Percentiles rank a stretch among this genome's conserved stretches.
Evolutionary conservation across 2,329 filamentous ascomycete genomes (phyloP).

Genomic region (Trichoderma koningiopsis): DNA sequence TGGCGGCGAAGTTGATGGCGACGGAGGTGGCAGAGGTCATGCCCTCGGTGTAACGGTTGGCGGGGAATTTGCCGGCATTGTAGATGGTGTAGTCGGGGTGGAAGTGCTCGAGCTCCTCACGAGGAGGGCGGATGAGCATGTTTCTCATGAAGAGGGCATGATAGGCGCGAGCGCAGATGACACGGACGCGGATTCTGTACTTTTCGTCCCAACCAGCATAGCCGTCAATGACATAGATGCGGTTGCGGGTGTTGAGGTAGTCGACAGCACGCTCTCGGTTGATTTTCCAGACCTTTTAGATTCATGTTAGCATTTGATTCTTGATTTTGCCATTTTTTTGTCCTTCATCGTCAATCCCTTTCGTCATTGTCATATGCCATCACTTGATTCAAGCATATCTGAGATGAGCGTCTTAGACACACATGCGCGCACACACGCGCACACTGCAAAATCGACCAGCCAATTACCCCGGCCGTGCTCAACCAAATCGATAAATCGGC

Average conservation of each 20-base stretch:
- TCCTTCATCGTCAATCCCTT: neutral
- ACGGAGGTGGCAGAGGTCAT: conserved; percentile 99
- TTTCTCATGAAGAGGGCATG: conserved; percentile 99
- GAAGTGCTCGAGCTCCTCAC: conserved; percentile 94
- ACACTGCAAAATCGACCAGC: neutral
- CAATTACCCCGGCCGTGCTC: neutral
- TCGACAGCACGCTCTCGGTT: conserved; percentile 98
- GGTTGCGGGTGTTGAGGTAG: conserved; percentile 98
- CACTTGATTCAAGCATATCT: neutral
- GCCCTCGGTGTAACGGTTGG: conserved; percentile 95
- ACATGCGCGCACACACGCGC: neutral
- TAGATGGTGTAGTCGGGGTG: conserved; percentile 99
- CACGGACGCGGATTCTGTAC: conserved; percentile 95
- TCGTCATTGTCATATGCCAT: neutral
- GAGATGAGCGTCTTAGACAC: neutral
- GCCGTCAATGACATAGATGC: conserved; percentile 97
- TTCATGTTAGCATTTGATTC: conserved; percentile 33
- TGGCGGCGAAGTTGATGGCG: conserved; percentile 97
- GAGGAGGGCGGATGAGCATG: conserved; percentile 95
- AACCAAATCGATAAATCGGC: neutral
- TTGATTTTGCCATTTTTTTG: neutral
- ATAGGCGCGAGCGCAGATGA: conserved; percentile 98
- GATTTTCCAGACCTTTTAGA: conserved; percentile 94
- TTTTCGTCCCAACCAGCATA: conserved; percentile 98
- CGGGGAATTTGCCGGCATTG: conserved; percentile 97